Conservation (phyloP, 225 moss, liverwort and hornwort species). For the Physcomitrellopsis africana region DNA sequence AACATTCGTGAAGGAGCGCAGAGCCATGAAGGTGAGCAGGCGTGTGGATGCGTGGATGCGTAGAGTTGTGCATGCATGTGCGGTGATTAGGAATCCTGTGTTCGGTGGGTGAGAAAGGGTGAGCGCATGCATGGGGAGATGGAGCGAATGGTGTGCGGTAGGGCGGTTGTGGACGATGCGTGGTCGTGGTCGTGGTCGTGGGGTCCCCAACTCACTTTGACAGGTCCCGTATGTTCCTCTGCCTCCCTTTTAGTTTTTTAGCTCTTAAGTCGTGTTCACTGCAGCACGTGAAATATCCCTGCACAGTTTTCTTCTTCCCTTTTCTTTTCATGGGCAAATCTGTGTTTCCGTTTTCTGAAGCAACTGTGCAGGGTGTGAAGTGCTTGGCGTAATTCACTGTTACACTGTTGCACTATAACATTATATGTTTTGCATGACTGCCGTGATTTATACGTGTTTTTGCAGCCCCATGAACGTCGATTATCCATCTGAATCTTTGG, state of each 20-base stretch:
- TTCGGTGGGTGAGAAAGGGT: too few relatives aligned
- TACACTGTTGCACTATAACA: background rate
- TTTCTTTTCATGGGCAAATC: too few relatives aligned
- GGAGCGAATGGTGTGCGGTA: too few relatives aligned
- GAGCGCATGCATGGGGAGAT: too few relatives aligned
- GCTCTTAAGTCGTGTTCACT: background rate
- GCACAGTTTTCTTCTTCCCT: background rate
- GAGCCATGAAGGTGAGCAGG: constrained; percentile 66
- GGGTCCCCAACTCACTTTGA: too few relatives aligned
- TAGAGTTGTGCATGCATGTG: too few relatives aligned
- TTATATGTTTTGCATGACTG: background rate
- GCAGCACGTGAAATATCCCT: background rate
- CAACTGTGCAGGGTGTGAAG: too few relatives aligned
- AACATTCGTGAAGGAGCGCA: constrained; percentile 70
- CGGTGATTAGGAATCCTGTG: too few relatives aligned
- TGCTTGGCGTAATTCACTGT: background rate
- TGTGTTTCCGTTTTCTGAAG: background rate
- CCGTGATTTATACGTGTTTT: constrained; percentile 12
- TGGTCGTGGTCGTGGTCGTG: too few relatives aligned
- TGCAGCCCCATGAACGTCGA: constrained; percentile 46
- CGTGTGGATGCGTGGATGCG: background rate
- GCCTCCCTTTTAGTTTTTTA: background rate
- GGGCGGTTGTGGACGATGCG: too few relatives aligned
- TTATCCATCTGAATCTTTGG: constrained; percentile 44
- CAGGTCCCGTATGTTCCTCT: constrained; percentile 35